Evolutionary conservation across 139 green algal genomes (phyloP), one percentile per base, ranked within the genome.

Genomic region (Picochlorum sp.): DNA sequence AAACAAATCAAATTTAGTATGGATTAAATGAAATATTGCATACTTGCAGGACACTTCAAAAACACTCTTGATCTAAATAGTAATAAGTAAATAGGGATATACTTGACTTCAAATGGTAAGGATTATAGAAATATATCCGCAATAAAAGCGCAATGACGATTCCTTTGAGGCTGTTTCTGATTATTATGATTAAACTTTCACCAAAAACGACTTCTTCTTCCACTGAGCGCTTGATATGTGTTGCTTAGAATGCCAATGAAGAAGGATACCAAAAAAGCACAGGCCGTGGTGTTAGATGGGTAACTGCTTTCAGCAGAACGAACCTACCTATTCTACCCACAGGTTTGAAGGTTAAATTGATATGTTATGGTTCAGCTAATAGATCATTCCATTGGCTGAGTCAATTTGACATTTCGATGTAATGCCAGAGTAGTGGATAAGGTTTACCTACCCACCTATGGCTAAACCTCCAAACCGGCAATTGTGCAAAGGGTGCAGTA

Each of bases 111-210:
- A n/a, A n/a, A n/a, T n/a, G n/a, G n/a, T n/a, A n/a, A n/a, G n/a
- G n/a, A n/a, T n/a, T n/a, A n/a, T n/a, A n/a, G n/a, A n/a, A n/a
- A n/a, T n/a, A n/a, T n/a, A n/a, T n/a, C n/a, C n/a, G n/a, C n/a
- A n/a, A 16, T 50, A 50, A 49, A 55, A 47, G 55, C 58, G 25
- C 51, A 25, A 64, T 61, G 67, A 74, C 20, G 55, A 69, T 33
- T 55, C 8, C 35, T 37, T 69, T 74, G 67, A 74, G 67, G 67
- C 67, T 74, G 67, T 74, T 74, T 74, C 53, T 74, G 67, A 74
- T 60, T 30, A 29, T 32, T 14, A 14, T 69, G 60, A 69, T 74
- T 66, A 69, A 13, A 60, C 30, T 32, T 35, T 45, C 44, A 51
- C 33, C 51, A 72, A 72, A 61, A 64, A 74, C 59, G 67, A 69